phyloP scores from a whole-genome alignment of 2,329 filamentous ascomycete species.

The Fusarium acutatum region DNA sequence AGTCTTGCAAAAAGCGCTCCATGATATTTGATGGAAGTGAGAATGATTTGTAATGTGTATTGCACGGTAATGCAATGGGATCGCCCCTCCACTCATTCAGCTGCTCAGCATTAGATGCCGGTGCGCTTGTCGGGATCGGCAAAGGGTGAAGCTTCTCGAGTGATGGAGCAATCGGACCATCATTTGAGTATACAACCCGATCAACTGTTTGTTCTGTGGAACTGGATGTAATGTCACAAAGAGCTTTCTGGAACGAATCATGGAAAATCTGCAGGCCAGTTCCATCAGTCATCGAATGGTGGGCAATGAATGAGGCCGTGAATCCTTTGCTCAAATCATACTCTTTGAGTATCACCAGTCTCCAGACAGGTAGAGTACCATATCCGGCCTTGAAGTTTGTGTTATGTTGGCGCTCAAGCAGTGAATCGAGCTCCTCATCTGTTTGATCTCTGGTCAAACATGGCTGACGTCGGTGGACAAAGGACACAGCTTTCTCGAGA shows the following conservation, averaged over 20 bases:
- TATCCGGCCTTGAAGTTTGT: background rate
- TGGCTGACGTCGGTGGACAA: background rate
- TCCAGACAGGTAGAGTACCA: background rate
- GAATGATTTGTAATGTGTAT: background rate
- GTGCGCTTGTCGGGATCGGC: background rate
- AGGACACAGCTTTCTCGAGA: background rate
- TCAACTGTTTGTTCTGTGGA: rapidly evolving
- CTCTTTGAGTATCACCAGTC: background rate
- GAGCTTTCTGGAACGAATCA: background rate
- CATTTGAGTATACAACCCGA: background rate
- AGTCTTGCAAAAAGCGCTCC: background rate
- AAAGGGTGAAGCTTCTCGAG: background rate
- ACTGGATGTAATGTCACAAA: background rate
- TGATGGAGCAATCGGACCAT: background rate
- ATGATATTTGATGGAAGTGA: background rate
- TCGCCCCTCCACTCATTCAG: background rate
- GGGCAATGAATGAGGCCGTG: background rate
- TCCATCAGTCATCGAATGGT: background rate
- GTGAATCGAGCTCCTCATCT: background rate
- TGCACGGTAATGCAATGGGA: background rate
- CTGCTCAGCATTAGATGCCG: background rate
- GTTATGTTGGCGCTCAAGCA: slow-evolving; percentile 1
- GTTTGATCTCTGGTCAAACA: background rate
- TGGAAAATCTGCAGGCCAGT: background rate
- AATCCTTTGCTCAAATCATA: background rate